Evolutionary conservation across 257 asterid genomes (phyloP).

Genomic region (Solanum pennellii): DNA sequence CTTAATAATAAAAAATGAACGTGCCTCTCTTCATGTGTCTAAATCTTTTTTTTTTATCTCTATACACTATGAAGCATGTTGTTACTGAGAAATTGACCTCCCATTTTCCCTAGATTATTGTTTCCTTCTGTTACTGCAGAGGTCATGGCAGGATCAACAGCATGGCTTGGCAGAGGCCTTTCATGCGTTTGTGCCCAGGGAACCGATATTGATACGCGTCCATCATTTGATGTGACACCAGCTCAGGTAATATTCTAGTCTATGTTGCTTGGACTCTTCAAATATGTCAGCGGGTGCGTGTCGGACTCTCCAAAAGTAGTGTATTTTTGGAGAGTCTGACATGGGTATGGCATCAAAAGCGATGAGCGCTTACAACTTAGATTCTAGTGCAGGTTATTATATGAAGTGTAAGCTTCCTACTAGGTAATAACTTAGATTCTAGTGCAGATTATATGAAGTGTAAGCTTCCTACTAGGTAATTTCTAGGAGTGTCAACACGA

Average conservation of each 20-base stretch:
- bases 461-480: neutral
- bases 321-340: neutral
- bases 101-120: slow-evolving; percentile 5
- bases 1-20: neutral
- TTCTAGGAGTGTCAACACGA: neutral
- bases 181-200: slow-evolving; percentile 96
- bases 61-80: neutral
- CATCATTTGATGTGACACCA: slow-evolving; percentile 87
- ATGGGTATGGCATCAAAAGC: neutral
- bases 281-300: neutral
- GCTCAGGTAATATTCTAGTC: slow-evolving; percentile 38
- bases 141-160: slow-evolving; percentile 94
- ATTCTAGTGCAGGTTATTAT: neutral
- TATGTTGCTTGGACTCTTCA: neutral
- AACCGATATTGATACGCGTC: slow-evolving; percentile 80
- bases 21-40: neutral
- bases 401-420: neutral
- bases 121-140: slow-evolving; percentile 45
- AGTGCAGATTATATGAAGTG: neutral
- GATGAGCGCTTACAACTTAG: neutral
- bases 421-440: neutral
- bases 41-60: neutral
- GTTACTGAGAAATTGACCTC: neutral
- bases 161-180: slow-evolving; percentile 96
- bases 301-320: neutral